Conservation (phyloP, 2,329 filamentous ascomycete species). For the Microsporum canis region DNA sequence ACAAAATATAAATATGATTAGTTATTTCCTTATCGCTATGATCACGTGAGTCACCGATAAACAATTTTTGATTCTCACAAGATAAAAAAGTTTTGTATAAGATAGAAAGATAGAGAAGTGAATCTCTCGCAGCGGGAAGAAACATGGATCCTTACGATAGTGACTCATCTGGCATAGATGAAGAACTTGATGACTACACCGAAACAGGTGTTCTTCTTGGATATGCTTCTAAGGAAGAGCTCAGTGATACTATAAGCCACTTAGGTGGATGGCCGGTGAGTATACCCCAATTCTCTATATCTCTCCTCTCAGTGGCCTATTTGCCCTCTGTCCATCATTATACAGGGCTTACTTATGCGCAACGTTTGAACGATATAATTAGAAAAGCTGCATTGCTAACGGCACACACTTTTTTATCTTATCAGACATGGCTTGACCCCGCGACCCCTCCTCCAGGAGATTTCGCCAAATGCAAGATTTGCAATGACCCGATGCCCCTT, state of each 20-base stretch:
- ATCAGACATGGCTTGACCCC: conserved; percentile 72
- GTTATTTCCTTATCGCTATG: background rate
- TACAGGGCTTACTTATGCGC: background rate
- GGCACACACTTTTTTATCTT: background rate
- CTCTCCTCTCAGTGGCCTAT: background rate
- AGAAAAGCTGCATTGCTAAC: background rate
- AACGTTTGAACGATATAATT: background rate
- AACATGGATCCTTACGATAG: conserved; percentile 60
- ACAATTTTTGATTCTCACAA: conserved; percentile 4
- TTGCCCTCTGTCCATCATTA: background rate
- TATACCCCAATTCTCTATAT: conserved; percentile 12
- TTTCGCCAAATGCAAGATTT: conserved; percentile 75
- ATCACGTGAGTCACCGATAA: conserved; percentile 4
- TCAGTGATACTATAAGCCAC: conserved; percentile 74
- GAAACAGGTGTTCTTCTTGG: conserved; percentile 77
- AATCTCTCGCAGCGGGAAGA: background rate
- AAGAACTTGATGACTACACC: conserved; percentile 38
- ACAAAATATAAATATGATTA: background rate
- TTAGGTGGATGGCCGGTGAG: conserved; percentile 77
- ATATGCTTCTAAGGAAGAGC: conserved; percentile 69
- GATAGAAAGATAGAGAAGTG: background rate
- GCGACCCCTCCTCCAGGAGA: conserved; percentile 59
- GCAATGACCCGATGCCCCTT: conserved; percentile 70
- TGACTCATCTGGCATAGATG: conserved; percentile 61
- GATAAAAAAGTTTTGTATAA: background rate